These are phyloP conservation scores for Teratosphaeria viscida DNA, from an alignment of 2,329 filamentous ascomycete species.

Conservation along the genomic window DNA sequence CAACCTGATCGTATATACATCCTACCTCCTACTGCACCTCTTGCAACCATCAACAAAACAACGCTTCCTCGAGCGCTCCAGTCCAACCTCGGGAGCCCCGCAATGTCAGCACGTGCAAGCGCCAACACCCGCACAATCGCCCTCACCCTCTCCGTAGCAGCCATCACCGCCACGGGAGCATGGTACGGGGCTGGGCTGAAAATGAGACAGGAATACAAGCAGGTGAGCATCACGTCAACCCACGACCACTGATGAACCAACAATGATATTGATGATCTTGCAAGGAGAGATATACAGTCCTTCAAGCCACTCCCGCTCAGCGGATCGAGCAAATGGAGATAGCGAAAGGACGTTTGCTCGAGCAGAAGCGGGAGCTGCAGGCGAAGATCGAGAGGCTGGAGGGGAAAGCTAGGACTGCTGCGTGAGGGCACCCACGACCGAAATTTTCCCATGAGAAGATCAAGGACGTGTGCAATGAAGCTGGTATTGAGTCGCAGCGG, in stretches of 20 bases:
- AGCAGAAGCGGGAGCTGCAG: conserved; percentile 44
- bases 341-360: conserved; percentile 39
- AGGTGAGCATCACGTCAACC: conserved; percentile 29
- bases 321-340: conserved; percentile 45
- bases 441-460: neutral
- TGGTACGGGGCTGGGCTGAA: conserved; percentile 52
- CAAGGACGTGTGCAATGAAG: neutral
- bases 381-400: conserved; percentile 46
- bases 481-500: too few relatives aligned
- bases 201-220: conserved; percentile 38
- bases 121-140: conserved; percentile 37
- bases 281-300: conserved; percentile 30
- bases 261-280: neutral
- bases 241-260: too few relatives aligned
- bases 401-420: conserved; percentile 18
- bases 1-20: neutral
- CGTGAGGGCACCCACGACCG: neutral
- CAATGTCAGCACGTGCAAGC: conserved; percentile 13
- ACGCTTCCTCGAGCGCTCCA: neutral
- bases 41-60: neutral
- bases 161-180: conserved; percentile 47
- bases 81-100: neutral
- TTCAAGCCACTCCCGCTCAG: conserved; percentile 43
- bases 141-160: conserved; percentile 44
- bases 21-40: too few relatives aligned